Base-by-base conservation (phyloP, 83 land plant genomes). In the Picea abies region DNA sequence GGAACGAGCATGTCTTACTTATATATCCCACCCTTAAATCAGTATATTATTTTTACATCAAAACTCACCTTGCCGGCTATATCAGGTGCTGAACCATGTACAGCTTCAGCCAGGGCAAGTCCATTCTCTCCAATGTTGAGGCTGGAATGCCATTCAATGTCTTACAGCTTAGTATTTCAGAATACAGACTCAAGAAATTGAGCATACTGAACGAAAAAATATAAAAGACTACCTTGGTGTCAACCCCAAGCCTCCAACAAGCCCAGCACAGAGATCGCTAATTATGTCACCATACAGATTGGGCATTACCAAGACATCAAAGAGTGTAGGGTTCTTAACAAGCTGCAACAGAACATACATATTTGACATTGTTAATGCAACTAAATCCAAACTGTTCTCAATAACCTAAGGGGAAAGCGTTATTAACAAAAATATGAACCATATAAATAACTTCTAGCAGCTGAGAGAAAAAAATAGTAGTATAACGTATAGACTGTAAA, bases 11-110 rank as follows among this genome's bases (percentile, higher is more conserved):
- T 10, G 47, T 73, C 29, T 49, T 73, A 9, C 26, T 47, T 73
- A 76, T 37, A 20, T 73, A 1, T 6, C 4, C 26, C 12, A 10
- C 25, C n/a, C 77, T 73, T 11, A 41, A 41, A 70, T 17, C 49
- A 37, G 14, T 41, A n/a, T n/a, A 73, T 47, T 39, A 41, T 73
- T 47, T 47, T 73, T 73, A 68, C 56, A 5, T n/a, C 52, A 63
- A 47, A 64, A 62, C 80, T 80, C 76, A 96, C 99, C 97, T 94
- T 96, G 82, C 99, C 99, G 73, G 98, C 99, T 87, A 97, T 97
- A 84, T 97, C 99, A 71, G 99, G 99, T 19, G 99, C 99, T 71
- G 99, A 96, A 81, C 99, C 99, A 89, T 97, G 99, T 15, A 97
- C 99, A 80, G 99, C 99, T 85, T 97, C 99, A 87, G 99, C 97